Base-by-base conservation (phyloP, 176 grass and related monocot species). In the Cenchrus purpureus region DNA sequence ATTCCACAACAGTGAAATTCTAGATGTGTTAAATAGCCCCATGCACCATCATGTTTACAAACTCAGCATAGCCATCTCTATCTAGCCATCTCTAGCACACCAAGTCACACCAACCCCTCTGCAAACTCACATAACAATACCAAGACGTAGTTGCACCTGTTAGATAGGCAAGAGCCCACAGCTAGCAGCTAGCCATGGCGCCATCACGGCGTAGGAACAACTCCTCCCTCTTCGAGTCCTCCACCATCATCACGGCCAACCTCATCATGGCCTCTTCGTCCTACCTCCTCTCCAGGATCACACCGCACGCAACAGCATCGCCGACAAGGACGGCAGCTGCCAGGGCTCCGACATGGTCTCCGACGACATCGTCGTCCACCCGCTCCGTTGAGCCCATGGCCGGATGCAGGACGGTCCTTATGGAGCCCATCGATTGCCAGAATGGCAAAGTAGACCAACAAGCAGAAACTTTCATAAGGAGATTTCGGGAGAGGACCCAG, bases 171-270 rank as follows among this genome's bases (percentile, higher is more conserved):
- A 29, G 20, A 25, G 52, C 17, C 8, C 6, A 31, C 8, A 62
- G 15, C 81, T n/a, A 40, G 32, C 4, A 45, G 28, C 12, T 4
- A 45, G 28, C 12, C 34, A 85, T 85, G 80, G 42, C 55, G 28
- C 74, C 83, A 2, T 78, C 83, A 50, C 65, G 74, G 16, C 53
- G 64, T 29, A 45, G 53, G 53, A 85, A 50, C 43, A 79, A 71
- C 65, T 78, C 74, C 42, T 85, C 74, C 25, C 53, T 85, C 17
- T 49, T 85, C 12, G 74, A 85, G 65, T 78, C 83, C 4, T 79
- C 83, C 43, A 85, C 83, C 53, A 71, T 85, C 65, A 78, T 85
- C 74, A 71, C 83, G 28, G 83, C 83, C 43, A 85, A 85, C 55
- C 53, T 85, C 6, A 78, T 85, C 65, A 85, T 85, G 74, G 74